Conservation (phyloP, 805 yeast genomes). For the Scheffersomyces amazonensis region DNA sequence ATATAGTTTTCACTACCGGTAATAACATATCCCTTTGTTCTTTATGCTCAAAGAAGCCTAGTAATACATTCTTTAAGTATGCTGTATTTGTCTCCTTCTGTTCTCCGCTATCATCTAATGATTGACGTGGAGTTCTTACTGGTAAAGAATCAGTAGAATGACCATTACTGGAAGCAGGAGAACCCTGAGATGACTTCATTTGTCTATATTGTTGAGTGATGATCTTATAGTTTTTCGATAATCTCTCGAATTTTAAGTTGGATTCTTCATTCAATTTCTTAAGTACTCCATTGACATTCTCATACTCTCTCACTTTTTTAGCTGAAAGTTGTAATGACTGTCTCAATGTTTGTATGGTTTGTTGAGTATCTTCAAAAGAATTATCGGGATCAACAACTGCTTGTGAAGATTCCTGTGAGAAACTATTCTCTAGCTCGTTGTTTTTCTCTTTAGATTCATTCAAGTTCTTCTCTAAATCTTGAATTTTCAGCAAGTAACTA, state of each 20-base stretch:
- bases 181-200: conserved; percentile 12
- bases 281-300: conserved; percentile 49
- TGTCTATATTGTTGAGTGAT: conserved; percentile 57
- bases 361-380: conserved; percentile 19
- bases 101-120: conserved; percentile 5
- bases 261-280: conserved; percentile 65
- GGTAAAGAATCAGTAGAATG: neutral
- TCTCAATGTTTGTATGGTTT: conserved; percentile 44
- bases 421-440: conserved; percentile 23
- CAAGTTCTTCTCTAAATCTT: conserved; percentile 34
- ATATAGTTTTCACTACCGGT: conserved; percentile 79
- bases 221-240: conserved; percentile 67
- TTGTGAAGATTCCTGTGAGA: conserved; percentile 7
- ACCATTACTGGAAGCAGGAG: neutral
- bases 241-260: conserved; percentile 61
- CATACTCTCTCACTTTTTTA: conserved; percentile 52
- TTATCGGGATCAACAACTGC: conserved; percentile 15
- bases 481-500: conserved; percentile 38
- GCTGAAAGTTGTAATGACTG: conserved; percentile 51
- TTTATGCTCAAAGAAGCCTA: conserved; percentile 86
- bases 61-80: conserved; percentile 82
- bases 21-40: conserved; percentile 85
- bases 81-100: conserved; percentile 41
- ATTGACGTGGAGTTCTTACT: neutral
- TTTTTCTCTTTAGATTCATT: conserved; percentile 22